Evolutionary conservation across 352 stramenopile genomes (phyloP).

Genomic region (Phytophthora crassamura): DNA sequence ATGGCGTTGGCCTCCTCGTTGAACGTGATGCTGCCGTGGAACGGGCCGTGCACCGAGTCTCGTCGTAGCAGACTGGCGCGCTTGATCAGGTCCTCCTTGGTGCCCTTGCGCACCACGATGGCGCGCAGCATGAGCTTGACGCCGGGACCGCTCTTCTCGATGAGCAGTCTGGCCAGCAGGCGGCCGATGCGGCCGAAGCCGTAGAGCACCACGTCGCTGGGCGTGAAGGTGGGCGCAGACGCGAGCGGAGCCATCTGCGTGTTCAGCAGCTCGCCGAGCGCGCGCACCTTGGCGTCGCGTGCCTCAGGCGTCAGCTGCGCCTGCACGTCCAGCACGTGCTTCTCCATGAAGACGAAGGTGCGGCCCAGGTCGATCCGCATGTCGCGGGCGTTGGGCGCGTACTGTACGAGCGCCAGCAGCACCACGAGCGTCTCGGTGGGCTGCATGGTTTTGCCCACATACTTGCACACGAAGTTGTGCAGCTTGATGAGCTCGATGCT

Average conservation of each 20-base stretch:
- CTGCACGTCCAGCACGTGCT: conserved; percentile 61
- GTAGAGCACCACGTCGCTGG: conserved; percentile 87
- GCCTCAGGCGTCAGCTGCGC: conserved; percentile 36
- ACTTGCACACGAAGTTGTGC: conserved; percentile 87
- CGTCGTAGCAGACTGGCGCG: conserved; percentile 82
- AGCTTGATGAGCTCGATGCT: conserved; percentile 86
- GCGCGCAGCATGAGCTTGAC: conserved; percentile 90
- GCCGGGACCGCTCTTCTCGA: conserved; percentile 86
- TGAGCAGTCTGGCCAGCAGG: conserved; percentile 76
- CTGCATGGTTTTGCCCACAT: conserved; percentile 80
- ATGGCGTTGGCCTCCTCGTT: conserved; percentile 89
- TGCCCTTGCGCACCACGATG: conserved; percentile 88
- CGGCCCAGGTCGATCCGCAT: conserved; percentile 85
- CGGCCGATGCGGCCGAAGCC: conserved; percentile 90
- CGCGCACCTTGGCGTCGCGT: conserved; percentile 53
- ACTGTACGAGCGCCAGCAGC: conserved; percentile 65
- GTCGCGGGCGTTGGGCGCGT: conserved; percentile 61
- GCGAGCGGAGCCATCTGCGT: conserved; percentile 62
- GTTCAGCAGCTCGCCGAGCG: conserved; percentile 63
- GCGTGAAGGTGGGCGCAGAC: conserved; percentile 46
- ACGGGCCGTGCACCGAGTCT: conserved; percentile 89
- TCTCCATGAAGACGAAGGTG: conserved; percentile 73
- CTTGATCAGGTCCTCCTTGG: conserved; percentile 85
- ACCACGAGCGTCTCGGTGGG: conserved; percentile 80
- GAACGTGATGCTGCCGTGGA: conserved; percentile 84